Percentiles rank a stretch among this genome's conserved stretches.
phyloP scores from a whole-genome alignment of 1,284 basidiomycete genomes.

The Ceratobasidium theobromae region DNA sequence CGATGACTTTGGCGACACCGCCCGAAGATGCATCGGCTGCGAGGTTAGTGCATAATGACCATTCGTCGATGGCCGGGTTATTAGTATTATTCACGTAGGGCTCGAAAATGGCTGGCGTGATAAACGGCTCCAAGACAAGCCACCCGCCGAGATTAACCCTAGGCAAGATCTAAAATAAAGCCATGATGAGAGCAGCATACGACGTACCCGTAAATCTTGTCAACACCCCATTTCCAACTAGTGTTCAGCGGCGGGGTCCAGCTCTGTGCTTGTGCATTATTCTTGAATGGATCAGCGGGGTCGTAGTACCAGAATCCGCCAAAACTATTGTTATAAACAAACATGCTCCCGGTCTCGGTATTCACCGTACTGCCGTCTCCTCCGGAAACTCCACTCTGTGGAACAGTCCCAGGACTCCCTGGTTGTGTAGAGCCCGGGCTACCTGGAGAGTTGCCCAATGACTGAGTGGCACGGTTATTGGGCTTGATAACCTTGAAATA shows the following conservation, averaged over 20 bases:
- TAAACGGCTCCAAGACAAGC: conserved; percentile 88
- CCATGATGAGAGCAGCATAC: neutral
- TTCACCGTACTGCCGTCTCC: conserved; percentile 67
- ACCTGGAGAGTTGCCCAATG: conserved; percentile 38
- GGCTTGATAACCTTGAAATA: conserved; percentile 65
- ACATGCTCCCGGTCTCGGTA: conserved; percentile 67
- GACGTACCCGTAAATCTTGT: conserved; percentile 64
- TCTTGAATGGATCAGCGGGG: conserved; percentile 76
- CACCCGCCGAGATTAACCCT: conserved; percentile 91
- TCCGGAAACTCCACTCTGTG: conserved; percentile 51
- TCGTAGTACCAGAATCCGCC: conserved; percentile 71
- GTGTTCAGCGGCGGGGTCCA: conserved; percentile 84
- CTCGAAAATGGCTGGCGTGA: conserved; percentile 67
- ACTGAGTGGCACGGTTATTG: conserved; percentile 36
- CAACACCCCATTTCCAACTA: conserved; percentile 75
- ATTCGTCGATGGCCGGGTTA: conserved; percentile 77
- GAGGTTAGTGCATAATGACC: conserved; percentile 73
- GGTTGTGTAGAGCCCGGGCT: conserved; percentile 8
- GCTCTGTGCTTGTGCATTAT: conserved; percentile 72
- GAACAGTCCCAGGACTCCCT: conserved; percentile 18
- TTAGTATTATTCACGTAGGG: conserved; percentile 60
- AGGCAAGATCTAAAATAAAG: neutral
- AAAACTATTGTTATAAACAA: conserved; percentile 72
- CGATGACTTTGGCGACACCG: conserved; percentile 55
- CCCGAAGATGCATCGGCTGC: conserved; percentile 58